Conservation (phyloP, 2,329 filamentous ascomycete species). For the Epichloe gansuensis region DNA sequence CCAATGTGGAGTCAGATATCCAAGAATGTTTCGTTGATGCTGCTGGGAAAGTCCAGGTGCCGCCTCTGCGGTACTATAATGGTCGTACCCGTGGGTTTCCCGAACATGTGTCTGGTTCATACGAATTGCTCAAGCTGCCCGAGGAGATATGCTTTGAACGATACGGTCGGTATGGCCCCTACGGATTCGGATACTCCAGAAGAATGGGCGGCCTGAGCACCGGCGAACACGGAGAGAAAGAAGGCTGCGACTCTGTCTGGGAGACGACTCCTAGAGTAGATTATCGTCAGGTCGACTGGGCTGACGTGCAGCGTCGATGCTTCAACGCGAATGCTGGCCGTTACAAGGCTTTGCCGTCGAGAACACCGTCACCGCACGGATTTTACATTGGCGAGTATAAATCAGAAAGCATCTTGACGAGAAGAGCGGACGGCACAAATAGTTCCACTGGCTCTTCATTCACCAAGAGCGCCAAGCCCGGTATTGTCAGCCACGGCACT, state of each 20-base stretch:
- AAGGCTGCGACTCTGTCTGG: conserved; percentile 74
- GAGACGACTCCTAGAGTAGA: conserved; percentile 57
- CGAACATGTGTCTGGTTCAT: conserved; percentile 73
- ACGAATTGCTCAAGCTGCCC: conserved; percentile 63
- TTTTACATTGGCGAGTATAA: conserved; percentile 29
- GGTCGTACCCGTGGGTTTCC: conserved; percentile 79
- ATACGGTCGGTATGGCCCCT: conserved; percentile 76
- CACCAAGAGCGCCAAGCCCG: conserved; percentile 4
- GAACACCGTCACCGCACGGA: conserved; percentile 30
- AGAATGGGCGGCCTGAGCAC: conserved; percentile 69
- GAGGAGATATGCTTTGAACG: conserved; percentile 89
- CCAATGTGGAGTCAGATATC: conserved; percentile 35
- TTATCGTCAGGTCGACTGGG: conserved; percentile 67
- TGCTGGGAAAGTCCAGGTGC: conserved; percentile 51
- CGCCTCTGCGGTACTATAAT: conserved; percentile 57
- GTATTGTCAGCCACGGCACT: conserved; percentile 9
- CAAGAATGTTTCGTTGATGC: conserved; percentile 69
- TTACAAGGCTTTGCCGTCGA: conserved; percentile 41
- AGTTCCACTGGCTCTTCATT: background rate
- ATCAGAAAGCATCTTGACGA: background rate
- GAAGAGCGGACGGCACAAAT: conserved; percentile 1
- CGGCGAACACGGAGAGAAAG: conserved; percentile 72
- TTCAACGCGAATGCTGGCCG: conserved; percentile 55
- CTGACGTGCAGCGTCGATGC: conserved; percentile 62
- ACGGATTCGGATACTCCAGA: conserved; percentile 75